phyloP scores from a whole-genome alignment of 805 yeast species.

The Dipodascus geniculatus region DNA sequence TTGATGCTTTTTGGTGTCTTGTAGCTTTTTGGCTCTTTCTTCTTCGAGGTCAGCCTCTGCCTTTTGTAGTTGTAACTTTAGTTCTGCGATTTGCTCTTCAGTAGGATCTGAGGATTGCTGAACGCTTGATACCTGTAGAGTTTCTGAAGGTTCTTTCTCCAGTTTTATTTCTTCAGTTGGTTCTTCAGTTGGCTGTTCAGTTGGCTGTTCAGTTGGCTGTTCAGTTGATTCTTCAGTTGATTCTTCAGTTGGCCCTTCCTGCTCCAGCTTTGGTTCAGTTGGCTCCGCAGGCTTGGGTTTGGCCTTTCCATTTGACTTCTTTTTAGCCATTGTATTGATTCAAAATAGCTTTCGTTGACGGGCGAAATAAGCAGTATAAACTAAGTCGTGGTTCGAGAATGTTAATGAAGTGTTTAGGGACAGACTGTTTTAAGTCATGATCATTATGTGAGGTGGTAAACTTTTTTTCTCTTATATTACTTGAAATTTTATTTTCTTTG shows the following conservation, averaged over 20 bases:
- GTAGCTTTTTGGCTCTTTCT: not conserved
- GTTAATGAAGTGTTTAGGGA: too few relatives aligned
- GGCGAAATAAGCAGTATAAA: too few relatives aligned
- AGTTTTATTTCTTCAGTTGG: not conserved
- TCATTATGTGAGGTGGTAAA: not conserved
- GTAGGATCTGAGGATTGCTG: not conserved
- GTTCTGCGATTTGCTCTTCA: conserved; percentile 4
- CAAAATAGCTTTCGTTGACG: not conserved
- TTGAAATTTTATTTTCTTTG: not conserved
- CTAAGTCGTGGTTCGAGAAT: too few relatives aligned
- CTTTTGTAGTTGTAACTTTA: conserved; percentile 2
- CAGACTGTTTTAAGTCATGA: too few relatives aligned
- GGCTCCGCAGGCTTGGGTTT: not conserved
- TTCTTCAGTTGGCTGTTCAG: not conserved
- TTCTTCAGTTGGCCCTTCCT: not conserved
- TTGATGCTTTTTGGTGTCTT: not conserved
- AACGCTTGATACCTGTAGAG: not conserved
- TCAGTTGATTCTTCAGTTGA: not conserved
- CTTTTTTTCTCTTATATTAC: not conserved
- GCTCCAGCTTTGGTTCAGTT: not conserved
- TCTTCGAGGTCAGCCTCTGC: not conserved
- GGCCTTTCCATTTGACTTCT: not conserved
- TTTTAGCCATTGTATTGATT: not conserved
- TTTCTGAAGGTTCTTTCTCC: not conserved
- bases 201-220: not conserved